A percentile compares a stretch with the other conserved stretches of the same genome.
Conservation (phyloP, 1,284 basidiomycete genomes). For the Microbotryum violaceum region DNA sequence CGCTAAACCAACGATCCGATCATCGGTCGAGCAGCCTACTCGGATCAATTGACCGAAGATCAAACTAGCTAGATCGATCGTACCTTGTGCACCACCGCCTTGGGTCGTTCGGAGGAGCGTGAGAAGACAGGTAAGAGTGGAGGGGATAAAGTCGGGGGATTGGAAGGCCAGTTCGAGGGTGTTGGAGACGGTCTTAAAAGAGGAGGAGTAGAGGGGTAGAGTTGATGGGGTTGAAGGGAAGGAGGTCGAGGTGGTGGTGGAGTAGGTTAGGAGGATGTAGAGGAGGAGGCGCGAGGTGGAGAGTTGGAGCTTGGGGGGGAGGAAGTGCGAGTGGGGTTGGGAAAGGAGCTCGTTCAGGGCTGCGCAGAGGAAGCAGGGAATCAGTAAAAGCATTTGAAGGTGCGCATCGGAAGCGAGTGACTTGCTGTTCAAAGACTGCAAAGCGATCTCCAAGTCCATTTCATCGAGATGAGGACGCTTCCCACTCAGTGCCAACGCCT, state of each 20-base stretch:
- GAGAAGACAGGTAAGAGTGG: too few species aligned
- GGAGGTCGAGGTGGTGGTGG: conserved; percentile 5
- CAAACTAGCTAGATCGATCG: too few species aligned
- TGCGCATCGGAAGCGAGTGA: not conserved
- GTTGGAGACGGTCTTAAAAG: not conserved
- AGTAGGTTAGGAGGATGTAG: conserved; percentile 24
- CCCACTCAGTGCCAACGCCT: conserved; percentile 15
- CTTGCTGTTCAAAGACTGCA: conserved; percentile 20
- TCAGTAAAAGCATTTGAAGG: not conserved
- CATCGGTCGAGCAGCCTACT: conserved; percentile 7
- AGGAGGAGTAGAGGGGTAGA: conserved; percentile 19
- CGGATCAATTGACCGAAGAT: not conserved
- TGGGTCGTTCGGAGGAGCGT: too few species aligned
- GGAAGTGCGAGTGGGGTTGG: conserved; percentile 17
- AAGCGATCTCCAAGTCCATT: conserved; percentile 18
- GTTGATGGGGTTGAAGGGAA: conserved; percentile 7
- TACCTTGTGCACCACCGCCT: too few species aligned
- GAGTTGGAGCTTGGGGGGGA: conserved; percentile 25
- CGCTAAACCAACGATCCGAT: conserved; percentile 1
- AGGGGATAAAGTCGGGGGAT: too few species aligned
- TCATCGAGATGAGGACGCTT: conserved; percentile 13
- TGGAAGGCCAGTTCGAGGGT: too few species aligned
- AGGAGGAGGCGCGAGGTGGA: conserved; percentile 28
- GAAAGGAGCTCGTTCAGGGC: conserved; percentile 24
- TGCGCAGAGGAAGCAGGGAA: not conserved